A percentile compares a stretch with the other conserved stretches of the same genome.
Evolutionary conservation across 2,329 filamentous ascomycete species (phyloP).

Genomic region (Cladophialophora chaetospira): DNA sequence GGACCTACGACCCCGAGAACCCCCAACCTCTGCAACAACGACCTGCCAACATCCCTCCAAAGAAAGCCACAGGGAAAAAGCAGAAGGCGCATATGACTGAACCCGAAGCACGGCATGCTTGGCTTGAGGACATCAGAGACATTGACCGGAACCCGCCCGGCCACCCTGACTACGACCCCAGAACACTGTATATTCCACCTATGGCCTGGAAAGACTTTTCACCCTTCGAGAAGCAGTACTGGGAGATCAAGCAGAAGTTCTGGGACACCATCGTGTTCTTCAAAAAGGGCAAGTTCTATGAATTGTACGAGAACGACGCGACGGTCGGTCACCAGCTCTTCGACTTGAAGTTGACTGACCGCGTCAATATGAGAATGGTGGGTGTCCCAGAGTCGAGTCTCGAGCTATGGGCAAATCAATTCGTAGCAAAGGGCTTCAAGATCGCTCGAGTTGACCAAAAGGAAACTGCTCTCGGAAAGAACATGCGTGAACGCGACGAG

Average conservation of each 20-base stretch:
- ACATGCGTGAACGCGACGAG: conserved; percentile 91
- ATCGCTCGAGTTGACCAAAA: conserved; percentile 95
- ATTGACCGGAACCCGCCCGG: conserved; percentile 76
- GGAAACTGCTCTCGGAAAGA: conserved; percentile 92
- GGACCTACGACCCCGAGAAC: conserved; percentile 71
- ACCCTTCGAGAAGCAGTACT: conserved; percentile 96
- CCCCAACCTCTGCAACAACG: conserved; percentile 54
- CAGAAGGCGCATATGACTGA: conserved; percentile 77
- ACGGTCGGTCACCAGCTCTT: conserved; percentile 96
- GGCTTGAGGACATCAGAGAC: conserved; percentile 84
- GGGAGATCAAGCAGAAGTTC: conserved; percentile 98
- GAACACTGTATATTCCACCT: conserved; percentile 87
- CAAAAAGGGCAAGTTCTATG: conserved; percentile 99
- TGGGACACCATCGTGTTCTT: conserved; percentile 99
- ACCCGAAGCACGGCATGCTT: conserved; percentile 82
- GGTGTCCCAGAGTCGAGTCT: conserved; percentile 93
- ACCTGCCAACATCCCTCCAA: conserved; percentile 40
- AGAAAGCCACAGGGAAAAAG: conserved; percentile 44
- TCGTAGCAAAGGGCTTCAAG: conserved; percentile 97
- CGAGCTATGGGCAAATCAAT: conserved; percentile 97
- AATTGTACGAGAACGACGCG: conserved; percentile 96
- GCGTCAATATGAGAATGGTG: conserved; percentile 99
- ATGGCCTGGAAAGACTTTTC: conserved; percentile 80
- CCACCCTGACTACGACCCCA: conserved; percentile 86
- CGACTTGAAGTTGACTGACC: conserved; percentile 94